Base-by-base conservation (phyloP, 208 protist genomes). In the Strigomonas galati region DNA sequence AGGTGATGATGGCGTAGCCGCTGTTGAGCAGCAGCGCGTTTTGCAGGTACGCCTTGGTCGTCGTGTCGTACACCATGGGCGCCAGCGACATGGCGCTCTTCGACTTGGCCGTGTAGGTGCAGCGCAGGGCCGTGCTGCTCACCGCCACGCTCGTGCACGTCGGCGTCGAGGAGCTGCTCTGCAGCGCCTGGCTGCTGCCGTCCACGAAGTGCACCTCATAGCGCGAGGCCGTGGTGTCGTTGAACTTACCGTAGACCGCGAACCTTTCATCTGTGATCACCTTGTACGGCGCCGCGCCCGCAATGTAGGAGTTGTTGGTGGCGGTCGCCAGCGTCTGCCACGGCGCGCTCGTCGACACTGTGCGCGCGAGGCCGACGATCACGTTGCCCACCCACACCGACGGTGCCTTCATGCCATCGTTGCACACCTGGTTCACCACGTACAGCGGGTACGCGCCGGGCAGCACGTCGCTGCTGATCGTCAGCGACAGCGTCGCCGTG, bases 381-480 rank as follows among this genome's bases (percentile, higher is more conserved):
- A 62, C 30, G 14, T 32, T 37, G 32, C 57, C 57, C 30, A 62
- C 57, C 30, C 40, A 4, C 19, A 62, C 57, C 0, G 65, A 46
- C 0, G 54, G 54, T 21, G 65, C 60, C 56, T 51, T 63, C 65
- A 71, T 71, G 15, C 65, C 65, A 55, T 64, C 64, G 55, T 40
- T 40, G 40, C 65, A 71, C n/a, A 49, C 54, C 49, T 71, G 65
- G 55, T 63, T 53, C 9, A 49, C 6, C 0, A 63, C 57, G 65
- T 58, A 71, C 56, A 71, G 48, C 19, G 43, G 21, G 55, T 69
- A 69, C 54, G 32, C 24, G 24, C 65, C 65, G 19, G 54, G 43
- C 7, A 55, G 51, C 37, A 60, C 57, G 5, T n/a, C 21, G 26
- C 5, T 19, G 40, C 32, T 55, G 12, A 69, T 46, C 6, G 65